Base-by-base conservation (phyloP, 139 green algal species). In the Micractinium sp. region DNA sequence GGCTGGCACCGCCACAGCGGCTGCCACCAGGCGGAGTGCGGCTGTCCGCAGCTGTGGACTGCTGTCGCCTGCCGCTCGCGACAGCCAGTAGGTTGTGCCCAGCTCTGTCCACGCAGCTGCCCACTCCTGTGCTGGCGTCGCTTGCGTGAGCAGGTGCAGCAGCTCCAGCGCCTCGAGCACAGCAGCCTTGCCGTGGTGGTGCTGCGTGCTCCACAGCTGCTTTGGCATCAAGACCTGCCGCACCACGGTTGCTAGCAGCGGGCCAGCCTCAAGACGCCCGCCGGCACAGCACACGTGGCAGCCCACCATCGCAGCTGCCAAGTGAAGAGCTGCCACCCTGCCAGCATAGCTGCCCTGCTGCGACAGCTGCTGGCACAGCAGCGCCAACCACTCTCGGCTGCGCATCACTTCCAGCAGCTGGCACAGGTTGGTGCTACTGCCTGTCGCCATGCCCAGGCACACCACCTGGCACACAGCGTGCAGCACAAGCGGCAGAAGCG, bases 211-310 rank as follows among this genome's bases (percentile, higher is more conserved):
- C 82, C 82, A 87, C 61, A 78, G 82, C 33, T 87, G 61, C 0
- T 66, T 36, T 2, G 82, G 82, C 82, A 87, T 87, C 63, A 87
- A 33, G 35, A 79, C 82, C 15, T 77, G 82, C 25, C 82, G 82
- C 61, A 87, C 36, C 19, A 36, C 63, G 0, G 35, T 66, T 38
- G 35, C 14, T 15, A 87, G 22, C 35, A 87, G 56, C 77, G 14
- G 39, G 19, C 39, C 25, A 5, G 22, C 33, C 53, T 33, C 29
- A 13, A 25, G 33, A 0, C 15, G 16, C 53, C 53, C 56, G 33
- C 19, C 14, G n/a, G 20, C 15, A 60, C 81, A 60, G 56, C 60
- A 9, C 5, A 25, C 39, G 23, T 75, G 19, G 22, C 18, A 39
- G 36, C 36, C 81, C 33, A 87, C 7, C 60, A 87, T 4, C 9